Conservation (phyloP, 2,329 filamentous ascomycete species). For the Penicillium hordei region DNA sequence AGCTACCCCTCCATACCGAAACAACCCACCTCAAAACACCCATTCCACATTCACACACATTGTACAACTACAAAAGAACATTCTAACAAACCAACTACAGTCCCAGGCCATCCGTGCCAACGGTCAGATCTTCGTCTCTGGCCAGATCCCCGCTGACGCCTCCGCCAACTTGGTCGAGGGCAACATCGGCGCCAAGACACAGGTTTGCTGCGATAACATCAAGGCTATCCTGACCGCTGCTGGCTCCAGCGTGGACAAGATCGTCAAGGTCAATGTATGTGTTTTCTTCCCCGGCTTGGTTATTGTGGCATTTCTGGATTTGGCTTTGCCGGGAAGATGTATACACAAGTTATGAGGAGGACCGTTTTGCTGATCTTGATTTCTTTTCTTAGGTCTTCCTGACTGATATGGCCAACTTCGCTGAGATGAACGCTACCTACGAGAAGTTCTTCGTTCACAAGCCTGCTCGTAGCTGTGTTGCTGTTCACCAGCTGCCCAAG, state of each 20-base stretch:
- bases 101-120: constrained; percentile 66
- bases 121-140: constrained; percentile 68
- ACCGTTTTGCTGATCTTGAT: background rate
- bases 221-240: constrained; percentile 79
- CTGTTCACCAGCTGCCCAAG: constrained; percentile 63
- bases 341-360: background rate
- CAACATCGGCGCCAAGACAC: constrained; percentile 67
- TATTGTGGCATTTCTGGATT: background rate
- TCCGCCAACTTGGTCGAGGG: constrained; percentile 62
- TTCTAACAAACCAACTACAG: constrained; percentile 26
- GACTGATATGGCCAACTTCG: constrained; percentile 86
- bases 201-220: constrained; percentile 74
- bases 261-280: constrained; percentile 77
- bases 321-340: background rate
- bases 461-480: constrained; percentile 63
- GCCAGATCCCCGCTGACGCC: constrained; percentile 72
- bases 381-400: constrained; percentile 67
- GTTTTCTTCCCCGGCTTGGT: background rate
- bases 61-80: background rate
- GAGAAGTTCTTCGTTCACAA: constrained; percentile 67
- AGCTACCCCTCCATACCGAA: constrained; percentile 4
- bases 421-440: constrained; percentile 73
- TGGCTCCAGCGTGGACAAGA: constrained; percentile 72
- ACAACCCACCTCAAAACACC: background rate
- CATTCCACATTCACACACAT: background rate